Conservation (phyloP, 495 filamentous ascomycete species). For the Penicillium ochrochloron region DNA sequence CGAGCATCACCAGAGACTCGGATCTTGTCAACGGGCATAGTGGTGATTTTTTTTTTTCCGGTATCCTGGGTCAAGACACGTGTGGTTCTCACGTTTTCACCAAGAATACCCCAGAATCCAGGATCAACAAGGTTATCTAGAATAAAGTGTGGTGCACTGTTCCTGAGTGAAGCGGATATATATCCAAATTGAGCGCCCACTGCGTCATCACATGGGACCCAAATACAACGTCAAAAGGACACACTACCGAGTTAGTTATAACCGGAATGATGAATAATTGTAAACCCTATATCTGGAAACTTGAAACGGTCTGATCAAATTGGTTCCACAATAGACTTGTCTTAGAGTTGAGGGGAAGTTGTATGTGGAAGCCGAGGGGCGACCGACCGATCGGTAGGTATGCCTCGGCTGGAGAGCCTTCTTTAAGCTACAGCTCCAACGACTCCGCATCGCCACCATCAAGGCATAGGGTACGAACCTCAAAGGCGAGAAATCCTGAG, state of each 20-base stretch:
- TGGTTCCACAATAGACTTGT: neutral
- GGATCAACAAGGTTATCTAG: neutral
- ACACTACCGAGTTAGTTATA: neutral
- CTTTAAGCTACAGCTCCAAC: slow-evolving; percentile 9
- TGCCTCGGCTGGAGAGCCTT: slow-evolving; percentile 16
- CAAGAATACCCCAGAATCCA: neutral
- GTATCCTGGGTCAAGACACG: neutral
- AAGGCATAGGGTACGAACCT: neutral
- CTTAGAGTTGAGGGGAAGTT: neutral
- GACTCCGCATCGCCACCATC: neutral
- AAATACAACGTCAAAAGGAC: neutral
- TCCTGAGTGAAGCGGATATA: neutral
- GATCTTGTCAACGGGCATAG: slow-evolving; percentile 63
- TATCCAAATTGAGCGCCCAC: slow-evolving; percentile 5
- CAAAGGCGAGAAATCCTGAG: neutral
- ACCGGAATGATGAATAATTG: neutral
- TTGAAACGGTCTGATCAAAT: neutral
- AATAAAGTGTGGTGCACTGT: neutral
- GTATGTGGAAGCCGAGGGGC: slow-evolving; percentile 10
- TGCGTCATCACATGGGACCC: slow-evolving; percentile 9
- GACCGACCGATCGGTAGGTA: slow-evolving; percentile 9
- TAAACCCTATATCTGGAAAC: neutral
- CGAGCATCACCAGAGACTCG: slow-evolving; percentile 62
- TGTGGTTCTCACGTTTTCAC: neutral
- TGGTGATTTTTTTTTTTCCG: neutral